Conservation (phyloP, 2,329 filamentous ascomycete genomes). For the Xylaria sp. region DNA sequence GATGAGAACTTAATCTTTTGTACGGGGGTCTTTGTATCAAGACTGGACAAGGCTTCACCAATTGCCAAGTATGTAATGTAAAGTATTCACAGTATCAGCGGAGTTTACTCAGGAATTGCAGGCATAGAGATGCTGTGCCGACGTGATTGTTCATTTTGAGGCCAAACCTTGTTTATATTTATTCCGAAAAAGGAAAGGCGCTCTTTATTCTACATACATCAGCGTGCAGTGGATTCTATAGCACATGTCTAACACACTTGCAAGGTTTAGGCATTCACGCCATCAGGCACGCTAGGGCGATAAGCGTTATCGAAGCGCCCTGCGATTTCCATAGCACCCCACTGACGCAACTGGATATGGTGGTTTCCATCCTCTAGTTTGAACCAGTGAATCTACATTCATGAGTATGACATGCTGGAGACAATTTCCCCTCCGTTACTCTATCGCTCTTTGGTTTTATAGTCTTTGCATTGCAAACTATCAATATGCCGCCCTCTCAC, state of each 20-base stretch:
- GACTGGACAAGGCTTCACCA: not conserved
- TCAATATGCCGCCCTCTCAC: conserved; percentile 44
- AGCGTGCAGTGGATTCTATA: not conserved
- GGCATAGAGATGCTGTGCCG: not conserved
- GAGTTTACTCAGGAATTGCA: not conserved
- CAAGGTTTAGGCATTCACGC: too few relatives aligned
- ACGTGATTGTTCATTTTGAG: not conserved
- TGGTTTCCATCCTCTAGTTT: not conserved
- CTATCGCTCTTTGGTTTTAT: not conserved
- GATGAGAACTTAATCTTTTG: not conserved
- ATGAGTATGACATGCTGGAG: too few relatives aligned
- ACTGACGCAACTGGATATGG: conserved; percentile 30
- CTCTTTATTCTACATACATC: not conserved
- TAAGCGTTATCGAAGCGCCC: not conserved
- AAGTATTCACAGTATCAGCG: not conserved
- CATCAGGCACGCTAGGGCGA: too few relatives aligned
- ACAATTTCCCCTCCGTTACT: not conserved
- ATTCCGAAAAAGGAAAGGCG: conserved; percentile 47
- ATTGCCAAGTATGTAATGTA: not conserved
- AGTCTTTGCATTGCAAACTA: not conserved
- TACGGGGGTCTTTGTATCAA: not conserved
- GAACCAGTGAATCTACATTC: not conserved
- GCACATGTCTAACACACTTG: conserved; percentile 41
- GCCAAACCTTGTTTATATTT: conserved; percentile 54
- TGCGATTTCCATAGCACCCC: conserved; percentile 18